Conservation (phyloP, 805 yeast species). For the Cyberlindnera mississippiensis region DNA sequence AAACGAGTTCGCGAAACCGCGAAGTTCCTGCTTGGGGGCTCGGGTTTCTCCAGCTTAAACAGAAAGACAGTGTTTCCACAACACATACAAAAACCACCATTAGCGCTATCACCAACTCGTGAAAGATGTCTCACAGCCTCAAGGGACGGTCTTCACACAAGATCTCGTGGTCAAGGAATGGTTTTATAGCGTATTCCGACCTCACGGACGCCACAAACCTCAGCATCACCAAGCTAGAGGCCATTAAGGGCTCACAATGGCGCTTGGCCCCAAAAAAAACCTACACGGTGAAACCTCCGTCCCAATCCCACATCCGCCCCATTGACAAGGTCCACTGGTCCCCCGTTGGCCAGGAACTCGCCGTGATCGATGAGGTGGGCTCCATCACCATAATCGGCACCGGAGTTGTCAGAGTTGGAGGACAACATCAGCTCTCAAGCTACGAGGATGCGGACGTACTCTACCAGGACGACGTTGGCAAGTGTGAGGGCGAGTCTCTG, state of each 20-base stretch:
- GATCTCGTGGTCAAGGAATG: slow-evolving; percentile 71
- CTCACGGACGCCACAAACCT: slow-evolving; percentile 32
- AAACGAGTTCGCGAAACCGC: neutral
- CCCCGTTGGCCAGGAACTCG: slow-evolving; percentile 74
- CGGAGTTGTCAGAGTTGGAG: slow-evolving; percentile 40
- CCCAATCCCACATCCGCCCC: slow-evolving; percentile 13
- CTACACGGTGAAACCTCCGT: slow-evolving; percentile 22
- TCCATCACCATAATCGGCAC: slow-evolving; percentile 53
- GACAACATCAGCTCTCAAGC: slow-evolving; percentile 25
- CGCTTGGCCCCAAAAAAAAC: slow-evolving; percentile 38
- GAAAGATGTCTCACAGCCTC: neutral
- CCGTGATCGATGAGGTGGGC: slow-evolving; percentile 71
- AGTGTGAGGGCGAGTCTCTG: slow-evolving; percentile 26
- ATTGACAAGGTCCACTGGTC: slow-evolving; percentile 56
- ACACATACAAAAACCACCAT: too few relatives aligned
- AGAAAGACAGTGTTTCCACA: too few relatives aligned
- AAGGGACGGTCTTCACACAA: slow-evolving; percentile 3
- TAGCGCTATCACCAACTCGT: too few relatives aligned
- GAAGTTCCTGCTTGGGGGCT: too few relatives aligned
- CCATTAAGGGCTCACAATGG: slow-evolving; percentile 77
- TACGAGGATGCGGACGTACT: slow-evolving; percentile 27
- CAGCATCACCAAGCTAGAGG: slow-evolving; percentile 40
- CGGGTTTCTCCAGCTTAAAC: too few relatives aligned
- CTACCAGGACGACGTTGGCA: slow-evolving; percentile 35
- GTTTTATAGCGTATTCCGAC: slow-evolving; percentile 71